Evolutionary conservation across 495 filamentous ascomycete genomes (phyloP).

Genomic region (Penicillium dipodomyicola): DNA sequence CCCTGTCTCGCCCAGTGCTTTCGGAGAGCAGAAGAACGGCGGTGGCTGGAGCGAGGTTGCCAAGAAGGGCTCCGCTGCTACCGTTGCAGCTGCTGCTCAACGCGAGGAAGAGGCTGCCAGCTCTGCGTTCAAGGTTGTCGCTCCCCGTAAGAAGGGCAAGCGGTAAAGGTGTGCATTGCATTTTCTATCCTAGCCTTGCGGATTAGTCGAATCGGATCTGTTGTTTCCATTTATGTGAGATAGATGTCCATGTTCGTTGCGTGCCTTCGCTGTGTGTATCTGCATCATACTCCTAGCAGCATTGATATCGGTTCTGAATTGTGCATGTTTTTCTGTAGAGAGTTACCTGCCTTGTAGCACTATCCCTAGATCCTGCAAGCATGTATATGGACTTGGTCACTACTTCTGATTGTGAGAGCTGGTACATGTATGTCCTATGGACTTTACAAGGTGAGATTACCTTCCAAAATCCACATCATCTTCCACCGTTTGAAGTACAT

Average conservation of each 20-base stretch:
- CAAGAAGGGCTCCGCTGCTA: constrained; percentile 66
- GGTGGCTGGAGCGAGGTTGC: constrained; percentile 97
- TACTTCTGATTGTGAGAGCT: background rate
- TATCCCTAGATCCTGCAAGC: background rate
- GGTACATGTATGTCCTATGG: background rate
- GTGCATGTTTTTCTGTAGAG: background rate
- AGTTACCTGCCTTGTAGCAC: background rate
- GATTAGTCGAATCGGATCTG: background rate
- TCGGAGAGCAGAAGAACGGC: constrained; percentile 43
- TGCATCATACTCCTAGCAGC: background rate
- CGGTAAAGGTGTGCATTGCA: constrained; percentile 42
- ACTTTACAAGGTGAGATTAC: too few relatives aligned
- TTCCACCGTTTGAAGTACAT: too few relatives aligned
- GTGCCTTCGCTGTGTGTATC: background rate
- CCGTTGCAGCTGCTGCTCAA: constrained; percentile 38
- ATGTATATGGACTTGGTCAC: background rate
- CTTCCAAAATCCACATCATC: background rate
- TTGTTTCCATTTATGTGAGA: constrained; percentile 2
- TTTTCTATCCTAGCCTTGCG: background rate
- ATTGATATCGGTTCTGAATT: background rate
- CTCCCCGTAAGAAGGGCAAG: constrained; percentile 90
- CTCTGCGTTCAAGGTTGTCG: constrained; percentile 82
- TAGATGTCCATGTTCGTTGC: background rate
- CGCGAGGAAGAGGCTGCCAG: constrained; percentile 53
- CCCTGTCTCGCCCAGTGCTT: constrained; percentile 43